phyloP scores from a whole-genome alignment of 2,329 filamentous ascomycete genomes.

The Rhynchosporium graminicola region DNA sequence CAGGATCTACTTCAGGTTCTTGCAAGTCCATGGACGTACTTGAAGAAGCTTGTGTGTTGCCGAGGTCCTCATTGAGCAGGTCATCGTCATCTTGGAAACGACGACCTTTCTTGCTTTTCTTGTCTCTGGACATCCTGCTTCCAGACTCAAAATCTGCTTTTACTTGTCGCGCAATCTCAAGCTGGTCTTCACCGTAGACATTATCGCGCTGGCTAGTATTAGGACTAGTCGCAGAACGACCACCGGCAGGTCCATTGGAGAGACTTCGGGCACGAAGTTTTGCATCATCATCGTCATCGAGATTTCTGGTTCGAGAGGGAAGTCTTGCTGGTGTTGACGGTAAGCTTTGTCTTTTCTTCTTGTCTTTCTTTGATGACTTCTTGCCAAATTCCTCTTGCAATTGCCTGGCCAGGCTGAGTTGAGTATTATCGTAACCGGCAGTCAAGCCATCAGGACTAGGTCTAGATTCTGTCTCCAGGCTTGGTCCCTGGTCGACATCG shows the following conservation, averaged over 20 bases:
- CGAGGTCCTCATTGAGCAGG: constrained; percentile 9
- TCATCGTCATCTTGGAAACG: constrained; percentile 24
- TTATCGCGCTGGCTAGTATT: constrained; percentile 24
- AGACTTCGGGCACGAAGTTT: constrained; percentile 35
- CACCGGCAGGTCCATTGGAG: constrained; percentile 29
- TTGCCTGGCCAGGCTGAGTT: constrained; percentile 36
- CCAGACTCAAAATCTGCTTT: constrained; percentile 33
- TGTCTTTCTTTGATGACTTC: constrained; percentile 38
- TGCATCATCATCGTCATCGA: constrained; percentile 26
- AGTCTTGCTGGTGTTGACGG: constrained; percentile 33
- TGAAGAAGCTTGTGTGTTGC: not conserved
- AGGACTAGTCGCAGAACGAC: constrained; percentile 17
- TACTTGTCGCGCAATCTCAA: constrained; percentile 36
- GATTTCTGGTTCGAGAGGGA: constrained; percentile 29
- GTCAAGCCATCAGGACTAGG: constrained; percentile 28
- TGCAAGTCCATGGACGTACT: not conserved
- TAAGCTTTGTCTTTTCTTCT: constrained; percentile 38
- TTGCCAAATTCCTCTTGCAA: constrained; percentile 36
- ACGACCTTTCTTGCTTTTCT: constrained; percentile 36
- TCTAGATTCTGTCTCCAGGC: constrained; percentile 16
- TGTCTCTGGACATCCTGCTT: constrained; percentile 37
- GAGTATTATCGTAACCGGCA: constrained; percentile 34
- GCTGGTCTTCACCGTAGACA: constrained; percentile 35
- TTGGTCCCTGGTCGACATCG: constrained; percentile 4
- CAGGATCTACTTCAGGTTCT: constrained; percentile 2